phyloP scores from a whole-genome alignment of 805 yeast species.

The Schwanniomyces occidentalis region DNA sequence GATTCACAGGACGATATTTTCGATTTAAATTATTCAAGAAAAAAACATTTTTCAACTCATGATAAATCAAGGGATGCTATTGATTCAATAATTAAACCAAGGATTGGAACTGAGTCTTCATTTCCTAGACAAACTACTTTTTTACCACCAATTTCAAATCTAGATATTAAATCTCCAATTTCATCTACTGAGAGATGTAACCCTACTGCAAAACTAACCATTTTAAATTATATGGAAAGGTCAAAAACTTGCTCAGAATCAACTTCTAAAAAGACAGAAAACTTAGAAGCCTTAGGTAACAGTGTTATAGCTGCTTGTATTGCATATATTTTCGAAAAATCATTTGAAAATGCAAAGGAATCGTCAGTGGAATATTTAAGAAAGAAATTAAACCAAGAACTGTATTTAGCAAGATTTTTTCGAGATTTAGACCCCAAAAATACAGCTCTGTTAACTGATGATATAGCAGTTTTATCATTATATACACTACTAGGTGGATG shows the following conservation, averaged over 20 bases:
- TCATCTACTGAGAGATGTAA: slow-evolving; percentile 2
- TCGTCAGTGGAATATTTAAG: slow-evolving; percentile 56
- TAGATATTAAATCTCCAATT: background rate
- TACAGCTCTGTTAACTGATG: slow-evolving; percentile 40
- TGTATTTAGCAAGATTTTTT: slow-evolving; percentile 45
- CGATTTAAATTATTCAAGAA: slow-evolving; percentile 35
- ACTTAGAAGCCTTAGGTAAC: slow-evolving; percentile 59
- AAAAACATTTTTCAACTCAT: slow-evolving; percentile 25
- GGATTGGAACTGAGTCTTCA: slow-evolving; percentile 11
- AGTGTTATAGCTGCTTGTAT: slow-evolving; percentile 55
- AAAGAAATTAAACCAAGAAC: slow-evolving; percentile 42
- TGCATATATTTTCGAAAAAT: slow-evolving; percentile 63
- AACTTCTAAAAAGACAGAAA: slow-evolving; percentile 35
- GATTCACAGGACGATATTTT: slow-evolving; percentile 34
- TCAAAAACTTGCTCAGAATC: slow-evolving; percentile 64
- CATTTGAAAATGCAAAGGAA: slow-evolving; percentile 52
- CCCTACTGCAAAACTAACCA: slow-evolving; percentile 9
- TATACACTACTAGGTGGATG: slow-evolving; percentile 67
- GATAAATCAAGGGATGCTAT: slow-evolving; percentile 50
- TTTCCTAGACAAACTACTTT: background rate
- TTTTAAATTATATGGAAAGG: slow-evolving; percentile 48
- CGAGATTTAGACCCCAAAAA: slow-evolving; percentile 46
- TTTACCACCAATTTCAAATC: slow-evolving; percentile 7
- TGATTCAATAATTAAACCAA: slow-evolving; percentile 47
- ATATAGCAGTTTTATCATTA: slow-evolving; percentile 54